Evolutionary conservation across 2,329 filamentous ascomycete genomes (phyloP).

Genomic region (Fusarium odoratissimum): DNA sequence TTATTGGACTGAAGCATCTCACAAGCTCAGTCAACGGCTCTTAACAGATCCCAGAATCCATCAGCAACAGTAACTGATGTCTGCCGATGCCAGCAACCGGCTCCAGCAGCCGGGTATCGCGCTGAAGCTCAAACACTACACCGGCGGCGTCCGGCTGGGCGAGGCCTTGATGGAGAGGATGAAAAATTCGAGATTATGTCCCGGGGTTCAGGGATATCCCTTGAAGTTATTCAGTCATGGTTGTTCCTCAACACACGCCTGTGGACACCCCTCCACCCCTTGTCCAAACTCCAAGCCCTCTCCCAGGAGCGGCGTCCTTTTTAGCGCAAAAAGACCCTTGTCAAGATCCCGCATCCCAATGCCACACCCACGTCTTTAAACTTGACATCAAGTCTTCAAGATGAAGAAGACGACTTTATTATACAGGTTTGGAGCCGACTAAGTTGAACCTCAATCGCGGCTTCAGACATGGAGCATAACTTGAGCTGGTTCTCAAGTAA

Average conservation of each 20-base stretch:
- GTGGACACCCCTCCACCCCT: slow-evolving; percentile 38
- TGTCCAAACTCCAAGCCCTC: slow-evolving; percentile 36
- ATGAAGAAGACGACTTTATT: slow-evolving; percentile 30
- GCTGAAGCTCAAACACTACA: slow-evolving; percentile 40
- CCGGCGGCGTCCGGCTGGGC: slow-evolving; percentile 43
- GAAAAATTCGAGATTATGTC: slow-evolving; percentile 45
- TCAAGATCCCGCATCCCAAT: slow-evolving; percentile 46
- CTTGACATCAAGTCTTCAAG: slow-evolving; percentile 42
- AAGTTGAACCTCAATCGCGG: background rate
- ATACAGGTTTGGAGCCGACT: slow-evolving; percentile 15
- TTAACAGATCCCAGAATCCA: slow-evolving; percentile 5
- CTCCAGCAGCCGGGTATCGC: slow-evolving; percentile 39
- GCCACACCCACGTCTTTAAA: slow-evolving; percentile 47
- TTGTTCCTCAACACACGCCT: slow-evolving; percentile 29
- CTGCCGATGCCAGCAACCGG: slow-evolving; percentile 41
- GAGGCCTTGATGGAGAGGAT: slow-evolving; percentile 39
- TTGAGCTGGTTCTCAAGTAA: background rate
- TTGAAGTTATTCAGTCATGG: slow-evolving; percentile 25
- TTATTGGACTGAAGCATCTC: slow-evolving; percentile 4
- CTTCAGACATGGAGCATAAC: background rate
- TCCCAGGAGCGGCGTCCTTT: slow-evolving; percentile 42
- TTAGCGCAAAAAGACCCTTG: slow-evolving; percentile 46
- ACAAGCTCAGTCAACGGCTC: slow-evolving; percentile 9
- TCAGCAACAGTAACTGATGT: slow-evolving; percentile 8
- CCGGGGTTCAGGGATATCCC: slow-evolving; percentile 43